These are phyloP conservation scores for Chaetomidium leptoderma DNA, from an alignment of 495 filamentous ascomycete genomes.

Conservation along the genomic window DNA sequence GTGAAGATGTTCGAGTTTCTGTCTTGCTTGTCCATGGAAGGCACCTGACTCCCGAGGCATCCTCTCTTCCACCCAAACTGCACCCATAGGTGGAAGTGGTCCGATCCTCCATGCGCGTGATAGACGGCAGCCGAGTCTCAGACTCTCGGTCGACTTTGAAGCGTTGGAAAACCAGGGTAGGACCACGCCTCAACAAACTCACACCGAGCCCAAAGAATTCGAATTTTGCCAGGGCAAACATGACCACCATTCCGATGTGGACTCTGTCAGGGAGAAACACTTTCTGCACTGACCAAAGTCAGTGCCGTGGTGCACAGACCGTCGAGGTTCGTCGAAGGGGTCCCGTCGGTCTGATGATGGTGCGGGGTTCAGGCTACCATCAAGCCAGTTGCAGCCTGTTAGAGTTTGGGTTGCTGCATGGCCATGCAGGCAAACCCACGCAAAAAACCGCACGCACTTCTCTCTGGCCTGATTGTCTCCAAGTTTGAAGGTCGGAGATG, in stretches of 20 bases:
- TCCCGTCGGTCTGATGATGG: not conserved
- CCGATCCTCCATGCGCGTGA: too few relatives aligned
- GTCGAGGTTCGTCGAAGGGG: too few relatives aligned
- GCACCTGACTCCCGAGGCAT: too few relatives aligned
- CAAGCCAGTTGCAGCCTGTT: not conserved
- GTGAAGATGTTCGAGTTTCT: too few relatives aligned
- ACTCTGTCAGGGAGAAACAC: too few relatives aligned
- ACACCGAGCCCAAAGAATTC: not conserved
- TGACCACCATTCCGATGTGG: not conserved
- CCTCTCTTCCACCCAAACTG: too few relatives aligned
- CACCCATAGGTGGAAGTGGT: too few relatives aligned
- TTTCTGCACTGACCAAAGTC: not conserved
- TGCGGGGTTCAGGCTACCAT: constrained; percentile 1
- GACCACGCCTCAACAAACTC: too few relatives aligned
- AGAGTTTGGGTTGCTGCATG: not conserved
- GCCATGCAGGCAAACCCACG: not conserved
- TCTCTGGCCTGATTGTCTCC: not conserved
- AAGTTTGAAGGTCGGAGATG: not conserved
- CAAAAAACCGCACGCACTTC: not conserved
- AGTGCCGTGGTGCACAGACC: constrained; percentile 2
- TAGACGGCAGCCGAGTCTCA: too few relatives aligned
- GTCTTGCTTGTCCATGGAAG: too few relatives aligned
- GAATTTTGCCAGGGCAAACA: not conserved
- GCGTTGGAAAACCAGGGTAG: too few relatives aligned
- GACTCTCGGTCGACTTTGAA: too few relatives aligned